Conservation (phyloP, 2,329 filamentous ascomycete genomes). For the Clathrospora elynae region DNA sequence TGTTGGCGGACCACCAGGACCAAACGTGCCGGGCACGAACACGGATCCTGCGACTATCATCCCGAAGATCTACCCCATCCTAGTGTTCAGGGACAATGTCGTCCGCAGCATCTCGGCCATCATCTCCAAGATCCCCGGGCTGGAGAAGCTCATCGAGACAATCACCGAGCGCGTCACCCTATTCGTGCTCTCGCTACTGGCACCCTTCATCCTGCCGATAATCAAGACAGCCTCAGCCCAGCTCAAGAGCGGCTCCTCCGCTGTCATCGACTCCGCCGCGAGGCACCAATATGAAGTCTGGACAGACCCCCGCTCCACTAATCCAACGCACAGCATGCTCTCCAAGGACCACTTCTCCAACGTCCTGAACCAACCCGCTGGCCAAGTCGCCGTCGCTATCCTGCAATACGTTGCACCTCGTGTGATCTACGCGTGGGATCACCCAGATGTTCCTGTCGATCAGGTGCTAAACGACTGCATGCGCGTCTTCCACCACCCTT, state of each 20-base stretch:
- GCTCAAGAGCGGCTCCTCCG: constrained; percentile 83
- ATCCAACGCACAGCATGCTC: constrained; percentile 59
- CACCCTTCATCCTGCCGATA: constrained; percentile 89
- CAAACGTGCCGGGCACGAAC: constrained; percentile 73
- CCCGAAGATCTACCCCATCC: constrained; percentile 85
- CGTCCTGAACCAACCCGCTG: constrained; percentile 56
- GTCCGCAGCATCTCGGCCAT: constrained; percentile 83
- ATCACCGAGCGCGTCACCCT: constrained; percentile 92
- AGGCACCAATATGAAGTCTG: constrained; percentile 59
- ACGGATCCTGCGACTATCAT: constrained; percentile 65
- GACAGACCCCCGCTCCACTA: constrained; percentile 54
- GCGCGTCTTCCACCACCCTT: constrained; percentile 88
- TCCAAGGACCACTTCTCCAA: constrained; percentile 60
- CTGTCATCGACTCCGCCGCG: constrained; percentile 61
- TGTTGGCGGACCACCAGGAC: constrained; percentile 51
- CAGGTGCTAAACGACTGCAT: constrained; percentile 83
- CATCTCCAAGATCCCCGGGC: constrained; percentile 88
- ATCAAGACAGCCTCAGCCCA: constrained; percentile 84
- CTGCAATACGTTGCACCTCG: constrained; percentile 87
- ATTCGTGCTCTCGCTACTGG: constrained; percentile 87
- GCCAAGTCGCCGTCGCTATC: constrained; percentile 60
- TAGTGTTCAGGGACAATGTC: constrained; percentile 91
- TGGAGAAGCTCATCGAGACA: constrained; percentile 88
- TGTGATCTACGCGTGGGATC: constrained; percentile 90
- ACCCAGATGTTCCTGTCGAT: constrained; percentile 78